Conservation (phyloP, 257 asterid genomes). For the Solanum chilense region DNA sequence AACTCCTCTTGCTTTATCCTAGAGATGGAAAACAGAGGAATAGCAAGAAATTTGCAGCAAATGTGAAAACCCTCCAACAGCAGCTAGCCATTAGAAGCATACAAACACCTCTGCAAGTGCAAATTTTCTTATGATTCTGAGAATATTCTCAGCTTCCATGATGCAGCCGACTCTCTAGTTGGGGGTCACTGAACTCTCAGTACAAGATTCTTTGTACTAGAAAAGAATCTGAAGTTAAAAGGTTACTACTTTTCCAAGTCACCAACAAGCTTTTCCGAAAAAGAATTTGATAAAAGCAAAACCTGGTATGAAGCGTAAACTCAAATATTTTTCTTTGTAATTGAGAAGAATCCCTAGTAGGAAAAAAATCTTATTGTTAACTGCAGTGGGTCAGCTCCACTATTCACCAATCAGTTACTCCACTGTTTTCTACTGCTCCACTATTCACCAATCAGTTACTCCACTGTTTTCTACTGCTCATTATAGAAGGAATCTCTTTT, state of each 20-base stretch:
- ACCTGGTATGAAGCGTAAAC: not conserved
- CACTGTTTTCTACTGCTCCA: not conserved
- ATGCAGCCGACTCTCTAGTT: not conserved
- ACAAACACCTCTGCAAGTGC: not conserved
- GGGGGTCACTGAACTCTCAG: not conserved
- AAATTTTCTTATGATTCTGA: not conserved
- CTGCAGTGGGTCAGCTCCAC: not conserved
- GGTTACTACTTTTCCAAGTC: not conserved
- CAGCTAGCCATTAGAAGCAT: not conserved
- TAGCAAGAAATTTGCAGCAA: not conserved
- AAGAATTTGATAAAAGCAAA: not conserved
- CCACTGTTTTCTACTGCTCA: not conserved
- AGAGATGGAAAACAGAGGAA: not conserved
- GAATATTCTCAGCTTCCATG: not conserved
- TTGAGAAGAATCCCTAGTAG: not conserved
- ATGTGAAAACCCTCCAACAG: not conserved
- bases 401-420: conserved; percentile 6
- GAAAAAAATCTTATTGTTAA: not conserved
- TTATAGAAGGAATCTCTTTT: not conserved
- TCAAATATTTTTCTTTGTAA: not conserved
- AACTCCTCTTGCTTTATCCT: not conserved
- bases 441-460: conserved; percentile 5
- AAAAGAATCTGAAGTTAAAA: not conserved
- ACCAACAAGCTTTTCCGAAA: not conserved
- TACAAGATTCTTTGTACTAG: not conserved